A percentile compares a stretch with the other conserved stretches of the same genome.
Conservation (phyloP, 2,329 filamentous ascomycete genomes). For the Elsinoe ampelina region DNA sequence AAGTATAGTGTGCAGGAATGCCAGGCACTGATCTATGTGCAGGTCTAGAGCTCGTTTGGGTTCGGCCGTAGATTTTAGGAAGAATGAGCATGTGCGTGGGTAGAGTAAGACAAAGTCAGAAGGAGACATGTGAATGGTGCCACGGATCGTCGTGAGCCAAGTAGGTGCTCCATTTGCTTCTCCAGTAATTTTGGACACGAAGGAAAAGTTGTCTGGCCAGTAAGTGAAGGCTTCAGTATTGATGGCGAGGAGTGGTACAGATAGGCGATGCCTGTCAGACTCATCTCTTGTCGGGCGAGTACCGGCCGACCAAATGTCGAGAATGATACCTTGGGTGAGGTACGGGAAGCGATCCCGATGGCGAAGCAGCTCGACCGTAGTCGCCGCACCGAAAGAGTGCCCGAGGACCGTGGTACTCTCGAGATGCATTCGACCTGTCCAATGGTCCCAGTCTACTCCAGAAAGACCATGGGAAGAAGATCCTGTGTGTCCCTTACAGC, state of each 20-base stretch:
- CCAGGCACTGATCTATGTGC: conserved; percentile 53
- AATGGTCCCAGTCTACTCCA: conserved; percentile 48
- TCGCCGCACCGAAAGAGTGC: conserved; percentile 59
- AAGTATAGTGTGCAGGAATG: conserved; percentile 50
- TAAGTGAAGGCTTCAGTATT: conserved; percentile 63
- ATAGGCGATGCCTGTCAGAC: conserved; percentile 29
- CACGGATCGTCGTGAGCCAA: conserved; percentile 41
- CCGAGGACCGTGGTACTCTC: conserved; percentile 53
- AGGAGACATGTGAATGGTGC: conserved; percentile 57
- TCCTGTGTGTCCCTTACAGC: conserved; percentile 48
- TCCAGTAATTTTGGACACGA: conserved; percentile 47
- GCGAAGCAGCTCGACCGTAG: conserved; percentile 51
- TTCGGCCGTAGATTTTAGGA: conserved; percentile 56
- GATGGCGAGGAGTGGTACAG: conserved; percentile 52
- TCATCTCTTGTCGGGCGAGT: conserved; percentile 34
- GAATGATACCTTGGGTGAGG: conserved; percentile 54
- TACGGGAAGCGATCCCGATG: conserved; percentile 46
- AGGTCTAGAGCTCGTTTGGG: conserved; percentile 53
- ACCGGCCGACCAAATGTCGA: conserved; percentile 54
- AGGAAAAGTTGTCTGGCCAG: conserved; percentile 55
- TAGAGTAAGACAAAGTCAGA: conserved; percentile 60
- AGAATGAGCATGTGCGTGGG: conserved; percentile 46
- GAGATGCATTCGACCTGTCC: conserved; percentile 48
- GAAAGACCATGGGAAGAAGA: conserved; percentile 50
- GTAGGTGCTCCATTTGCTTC: conserved; percentile 44